Evolutionary conservation across 179 eudicot genomes (phyloP), one percentile per base, ranked within the genome.

Genomic region (Kewa caespitosa): DNA sequence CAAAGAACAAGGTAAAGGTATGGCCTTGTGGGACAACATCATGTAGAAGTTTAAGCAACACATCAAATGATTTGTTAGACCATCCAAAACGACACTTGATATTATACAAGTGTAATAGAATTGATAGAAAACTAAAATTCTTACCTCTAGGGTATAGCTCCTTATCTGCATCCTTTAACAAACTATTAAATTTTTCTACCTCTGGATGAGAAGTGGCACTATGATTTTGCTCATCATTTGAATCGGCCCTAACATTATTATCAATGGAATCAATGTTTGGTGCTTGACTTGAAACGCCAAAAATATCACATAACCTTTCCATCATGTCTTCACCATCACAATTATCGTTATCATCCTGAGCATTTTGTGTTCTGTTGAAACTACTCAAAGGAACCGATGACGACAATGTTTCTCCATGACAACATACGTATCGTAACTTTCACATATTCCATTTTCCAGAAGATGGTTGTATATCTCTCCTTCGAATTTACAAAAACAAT

Each of bases 1-100:
- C 10, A 71, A 22, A 34, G 64, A 71, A 54, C 11, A 3, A 10
- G 48, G 74, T 13, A 71, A 71, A n/a, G 4, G 64, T 71, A 23
- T n/a, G 63, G 25, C 64, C 63, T 52, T 54, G 17, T 15, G 43
- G 64, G 8, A 54, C 52, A 27, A 25, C 34, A n/a, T 71, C 64
- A 23, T 71, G 34, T 1, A 54, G 37, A 18, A 69, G 30, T 23
- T 69, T 69, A 1, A 69, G 17, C 4, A 69, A 18, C 39, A 48
- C 61, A 69, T 69, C 73, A 69, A 69, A 69, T 8, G 73, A 69
- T 33, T 32, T 48, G 23, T 69, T 48, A 20, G 39, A 32, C 61
- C 60, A 69, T 2, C 61, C 61, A 48, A 32, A 69, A 31, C 28
- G 59, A 69, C 36, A 46, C 12, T 69, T 48, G 23, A 69, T 46